Conservation (phyloP, 176 grass and related monocot genomes). For the Lolium rigidum region DNA sequence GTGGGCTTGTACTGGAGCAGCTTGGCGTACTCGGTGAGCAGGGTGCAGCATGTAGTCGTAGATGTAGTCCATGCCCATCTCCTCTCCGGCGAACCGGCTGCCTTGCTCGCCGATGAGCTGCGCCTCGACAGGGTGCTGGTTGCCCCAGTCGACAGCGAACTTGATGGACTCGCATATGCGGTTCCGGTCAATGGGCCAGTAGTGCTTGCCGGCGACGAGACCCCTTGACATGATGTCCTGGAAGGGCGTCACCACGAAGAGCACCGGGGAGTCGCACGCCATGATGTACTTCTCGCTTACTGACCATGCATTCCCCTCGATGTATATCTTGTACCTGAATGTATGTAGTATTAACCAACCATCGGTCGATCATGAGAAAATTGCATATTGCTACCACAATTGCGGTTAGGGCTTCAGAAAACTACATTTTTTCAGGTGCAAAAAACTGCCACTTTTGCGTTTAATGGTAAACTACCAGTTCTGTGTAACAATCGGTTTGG, state of each 20-base stretch:
- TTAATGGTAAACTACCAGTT: too few relatives aligned
- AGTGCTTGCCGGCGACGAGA: constrained; percentile 54
- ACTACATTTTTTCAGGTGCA: too few relatives aligned
- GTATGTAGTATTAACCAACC: background rate
- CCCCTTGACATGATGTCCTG: constrained; percentile 83
- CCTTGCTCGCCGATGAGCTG: constrained; percentile 52
- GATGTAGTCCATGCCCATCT: too few relatives aligned
- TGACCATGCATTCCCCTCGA: constrained; percentile 83
- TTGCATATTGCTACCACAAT: too few relatives aligned
- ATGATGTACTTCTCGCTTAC: constrained; percentile 89
- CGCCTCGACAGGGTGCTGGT: constrained; percentile 57
- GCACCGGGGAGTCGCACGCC: constrained; percentile 65
- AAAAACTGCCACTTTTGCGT: too few relatives aligned
- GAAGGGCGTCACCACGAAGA: constrained; percentile 63
- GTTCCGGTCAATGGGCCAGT: constrained; percentile 47
- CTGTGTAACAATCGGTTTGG: too few relatives aligned
- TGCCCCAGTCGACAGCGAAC: constrained; percentile 72
- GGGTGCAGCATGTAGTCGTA: too few relatives aligned
- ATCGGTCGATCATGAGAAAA: too few relatives aligned
- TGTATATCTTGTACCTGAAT: constrained; percentile 79
- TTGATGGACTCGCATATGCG: constrained; percentile 64
- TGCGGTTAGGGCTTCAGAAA: too few relatives aligned
- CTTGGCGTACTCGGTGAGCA: too few relatives aligned
- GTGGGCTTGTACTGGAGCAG: too few relatives aligned
- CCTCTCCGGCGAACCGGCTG: too few relatives aligned